Conservation (phyloP, 495 filamentous ascomycete genomes). For the Hyaloscypha hepaticicola region DNA sequence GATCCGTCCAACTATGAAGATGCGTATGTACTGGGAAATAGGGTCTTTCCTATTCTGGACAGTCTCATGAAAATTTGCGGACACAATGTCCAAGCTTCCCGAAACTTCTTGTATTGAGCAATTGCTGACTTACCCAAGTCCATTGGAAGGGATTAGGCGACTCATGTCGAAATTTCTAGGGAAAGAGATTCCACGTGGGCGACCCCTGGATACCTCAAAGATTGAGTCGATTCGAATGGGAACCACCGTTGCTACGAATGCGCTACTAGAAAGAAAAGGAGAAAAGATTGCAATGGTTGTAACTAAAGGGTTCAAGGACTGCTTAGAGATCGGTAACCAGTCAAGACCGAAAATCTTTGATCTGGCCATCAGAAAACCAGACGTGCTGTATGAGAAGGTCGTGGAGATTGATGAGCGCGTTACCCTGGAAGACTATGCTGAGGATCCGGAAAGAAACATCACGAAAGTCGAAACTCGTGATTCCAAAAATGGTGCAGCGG, state of each 20-base stretch:
- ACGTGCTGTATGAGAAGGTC: constrained; percentile 72
- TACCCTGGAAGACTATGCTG: constrained; percentile 85
- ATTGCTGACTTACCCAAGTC: constrained; percentile 29
- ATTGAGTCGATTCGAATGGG: constrained; percentile 90
- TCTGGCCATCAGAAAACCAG: constrained; percentile 74
- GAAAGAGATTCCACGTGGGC: constrained; percentile 73
- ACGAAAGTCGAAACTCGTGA: constrained; percentile 50
- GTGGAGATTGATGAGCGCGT: constrained; percentile 81
- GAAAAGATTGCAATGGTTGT: constrained; percentile 89
- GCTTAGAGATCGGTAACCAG: constrained; percentile 85
- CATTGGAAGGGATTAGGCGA: constrained; percentile 87
- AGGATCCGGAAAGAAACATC: constrained; percentile 63
- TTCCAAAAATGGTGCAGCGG: constrained; percentile 41
- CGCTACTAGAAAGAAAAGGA: constrained; percentile 88
- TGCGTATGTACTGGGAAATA: too few relatives aligned
- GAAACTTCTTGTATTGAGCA: too few relatives aligned
- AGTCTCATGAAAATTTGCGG: too few relatives aligned
- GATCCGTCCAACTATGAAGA: constrained; percentile 87
- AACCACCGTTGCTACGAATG: constrained; percentile 87
- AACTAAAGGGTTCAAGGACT: constrained; percentile 91
- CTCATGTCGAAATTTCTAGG: constrained; percentile 80
- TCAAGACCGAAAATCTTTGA: constrained; percentile 83
- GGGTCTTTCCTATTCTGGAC: too few relatives aligned
- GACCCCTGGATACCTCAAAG: constrained; percentile 76
- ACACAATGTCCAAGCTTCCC: too few relatives aligned